Conservation (phyloP, 371 early-diverging fungal genomes). For the Syncephalastrum contaminatum region DNA sequence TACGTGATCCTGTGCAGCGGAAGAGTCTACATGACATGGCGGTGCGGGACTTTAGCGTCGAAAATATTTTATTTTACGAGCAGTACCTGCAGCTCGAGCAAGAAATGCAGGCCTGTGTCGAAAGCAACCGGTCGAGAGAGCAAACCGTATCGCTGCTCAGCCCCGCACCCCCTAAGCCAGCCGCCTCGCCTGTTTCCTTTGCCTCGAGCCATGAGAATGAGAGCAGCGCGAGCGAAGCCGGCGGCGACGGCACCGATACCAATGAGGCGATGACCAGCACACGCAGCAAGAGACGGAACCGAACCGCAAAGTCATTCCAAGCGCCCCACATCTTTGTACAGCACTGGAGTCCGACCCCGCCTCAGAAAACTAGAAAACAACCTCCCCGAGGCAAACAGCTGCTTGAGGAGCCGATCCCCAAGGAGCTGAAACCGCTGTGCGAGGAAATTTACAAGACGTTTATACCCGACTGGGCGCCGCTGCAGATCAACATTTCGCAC, state of each 20-base stretch:
- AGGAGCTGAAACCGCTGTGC: slow-evolving; percentile 1
- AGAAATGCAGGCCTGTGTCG: slow-evolving; percentile 8
- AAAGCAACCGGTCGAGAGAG: background rate
- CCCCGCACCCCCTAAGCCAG: too few relatives aligned
- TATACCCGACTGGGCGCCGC: slow-evolving; percentile 26
- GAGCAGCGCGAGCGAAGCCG: too few relatives aligned
- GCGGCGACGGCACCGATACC: too few relatives aligned
- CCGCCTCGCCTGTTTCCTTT: too few relatives aligned
- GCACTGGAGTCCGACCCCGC: too few relatives aligned
- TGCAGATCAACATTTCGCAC: slow-evolving; percentile 37
- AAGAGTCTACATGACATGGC: slow-evolving; percentile 25
- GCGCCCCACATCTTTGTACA: too few relatives aligned
- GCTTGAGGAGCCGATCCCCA: too few relatives aligned
- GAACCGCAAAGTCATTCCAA: background rate
- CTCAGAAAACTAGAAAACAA: too few relatives aligned
- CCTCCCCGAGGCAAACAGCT: too few relatives aligned
- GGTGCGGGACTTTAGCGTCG: slow-evolving; percentile 40
- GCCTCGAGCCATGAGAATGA: too few relatives aligned
- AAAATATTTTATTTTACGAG: slow-evolving; percentile 39
- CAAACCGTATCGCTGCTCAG: too few relatives aligned
- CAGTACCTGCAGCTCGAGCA: slow-evolving; percentile 19
- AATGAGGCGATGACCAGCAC: background rate
- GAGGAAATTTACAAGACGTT: slow-evolving; percentile 33
- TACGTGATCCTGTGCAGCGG: slow-evolving; percentile 19
- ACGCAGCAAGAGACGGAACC: background rate